Base-by-base conservation (phyloP, 2,329 filamentous ascomycete species). In the Moelleriella libera region DNA sequence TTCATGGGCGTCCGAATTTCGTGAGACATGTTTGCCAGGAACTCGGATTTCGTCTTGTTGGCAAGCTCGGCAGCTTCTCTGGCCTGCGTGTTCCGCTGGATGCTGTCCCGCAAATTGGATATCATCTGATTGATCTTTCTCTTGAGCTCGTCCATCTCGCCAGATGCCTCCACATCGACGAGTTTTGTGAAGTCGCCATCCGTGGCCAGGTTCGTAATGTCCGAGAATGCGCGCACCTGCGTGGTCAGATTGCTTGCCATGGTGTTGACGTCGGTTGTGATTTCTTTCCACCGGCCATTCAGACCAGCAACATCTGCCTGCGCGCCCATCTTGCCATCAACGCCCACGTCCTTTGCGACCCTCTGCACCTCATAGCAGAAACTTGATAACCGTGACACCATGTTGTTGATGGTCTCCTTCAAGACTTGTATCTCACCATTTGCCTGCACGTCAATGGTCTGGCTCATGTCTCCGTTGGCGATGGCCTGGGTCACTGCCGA, bases 41-140 rank as follows among this genome's bases (percentile, higher is more conserved):
- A 98, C 61, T 97, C 92, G 8, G 90, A 96, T 62, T 98, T 98
- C 41, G 90, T 97, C 68, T 94, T 90, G 71, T 96, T 97, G 53
- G 92, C 92, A 62, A 96, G 71, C 63, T 98, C 92, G 58, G 92
- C 92, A 44, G 90, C 89, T 66, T 97, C 90, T 65, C 92, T 85
- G 49, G 92, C 92, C 54, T 89, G 87, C 3, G 89, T 96, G 63
- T 97, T 98, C 63, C 88, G 82, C 64, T 97, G 89, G 55, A 98
- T 96, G 73, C 86, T 94, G 67, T 97, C 92, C 55, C 90, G 76
- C 52, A 98, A 70, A 61, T 94, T 95, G 62, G 86, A 92, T 47
- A 97, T 89, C 92, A 98, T 98, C 70, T 94, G 87, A 63, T 97
- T 98, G 75, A 98, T 97, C 74, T 97, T 97, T 58, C 89, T 82